Percentiles rank a stretch among this genome's conserved stretches.
Evolutionary conservation across 805 yeast species (phyloP).

Genomic region (Maudiozyma bulderi): DNA sequence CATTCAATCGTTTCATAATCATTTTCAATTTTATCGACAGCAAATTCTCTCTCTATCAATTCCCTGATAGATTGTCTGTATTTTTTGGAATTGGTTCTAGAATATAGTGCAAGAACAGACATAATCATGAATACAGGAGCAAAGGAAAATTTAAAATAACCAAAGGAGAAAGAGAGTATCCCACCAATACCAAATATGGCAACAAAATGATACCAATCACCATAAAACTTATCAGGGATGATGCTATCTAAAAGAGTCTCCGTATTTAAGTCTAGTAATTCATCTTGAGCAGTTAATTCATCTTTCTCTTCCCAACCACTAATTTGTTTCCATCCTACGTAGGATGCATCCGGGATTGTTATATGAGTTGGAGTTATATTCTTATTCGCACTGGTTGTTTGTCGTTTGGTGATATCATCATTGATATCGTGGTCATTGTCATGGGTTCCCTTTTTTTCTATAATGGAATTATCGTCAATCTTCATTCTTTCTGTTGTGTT

Average conservation of each 20-base stretch:
- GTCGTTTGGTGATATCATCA: not conserved
- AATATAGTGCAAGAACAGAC: conserved; percentile 49
- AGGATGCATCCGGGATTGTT: conserved; percentile 40
- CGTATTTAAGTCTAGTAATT: conserved; percentile 54
- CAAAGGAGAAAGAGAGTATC: conserved; percentile 64
- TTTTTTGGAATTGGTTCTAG: conserved; percentile 73
- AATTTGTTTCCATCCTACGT: conserved; percentile 88
- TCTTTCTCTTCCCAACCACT: conserved; percentile 77
- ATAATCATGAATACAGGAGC: conserved; percentile 72
- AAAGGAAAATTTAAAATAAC: conserved; percentile 62
- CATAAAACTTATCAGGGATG: conserved; percentile 68
- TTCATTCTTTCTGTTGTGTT: not conserved
- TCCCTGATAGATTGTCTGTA: conserved; percentile 65
- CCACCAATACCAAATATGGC: conserved; percentile 58
- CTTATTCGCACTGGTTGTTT: not conserved
- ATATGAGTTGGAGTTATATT: not conserved
- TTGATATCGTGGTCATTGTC: not conserved
- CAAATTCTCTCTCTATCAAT: conserved; percentile 72
- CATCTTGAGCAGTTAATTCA: conserved; percentile 52
- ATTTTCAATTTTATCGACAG: conserved; percentile 66
- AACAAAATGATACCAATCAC: conserved; percentile 94
- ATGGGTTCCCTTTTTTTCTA: not conserved
- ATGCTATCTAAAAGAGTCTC: conserved; percentile 67
- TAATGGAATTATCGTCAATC: not conserved
- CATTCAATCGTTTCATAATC: conserved; percentile 93